Evolutionary conservation across 192 early-diverging fungal genomes (phyloP), one percentile per base, ranked within the genome.

Genomic region (Mortierella antarctica): DNA sequence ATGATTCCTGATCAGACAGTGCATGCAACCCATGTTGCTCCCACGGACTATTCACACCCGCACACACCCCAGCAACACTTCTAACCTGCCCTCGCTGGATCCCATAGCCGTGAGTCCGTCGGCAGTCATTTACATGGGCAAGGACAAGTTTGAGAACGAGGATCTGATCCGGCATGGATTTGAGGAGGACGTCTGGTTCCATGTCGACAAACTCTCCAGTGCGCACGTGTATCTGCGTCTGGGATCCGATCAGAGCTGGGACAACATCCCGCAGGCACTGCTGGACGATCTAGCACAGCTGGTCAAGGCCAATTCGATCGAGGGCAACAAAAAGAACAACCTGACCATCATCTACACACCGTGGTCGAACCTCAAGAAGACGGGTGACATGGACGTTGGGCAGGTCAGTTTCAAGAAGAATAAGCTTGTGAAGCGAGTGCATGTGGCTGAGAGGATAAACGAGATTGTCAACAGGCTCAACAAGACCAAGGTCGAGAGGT

Each of bases 141-240:
- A 95, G 82, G 96, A 99, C 87, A 98, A 98, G 84, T 97, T 91
- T 80, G 98, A 99, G 84, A 99, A 97, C 87, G 96, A 97, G 62
- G 97, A 97, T 23, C 83, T 98, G 51, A 98, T 98, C 56, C 97
- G 95, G 74, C 90, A 97, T 82, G 97, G 96, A 18, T 98, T 93
- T 86, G 93, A 93, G 39, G 92, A 98, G 77, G 98, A 98, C 77
- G 94, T 98, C 23, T 95, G 95, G 93, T 99, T 99, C 82, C 97
- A 99, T 86, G 97, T 95, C 17, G 97, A 98, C 85, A 98, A 98
- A 87, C 89, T 98, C 17, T 97, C 95, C 7, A 95, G 94, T 58
- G 98, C 98, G 6, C 98, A 99, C 89, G 95, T 98, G 2, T 99
- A 99, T 74, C 87, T 99, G 60, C 89, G 98, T 0, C 83, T 99